A percentile compares a stretch with the other conserved stretches of the same genome.
phyloP scores from a whole-genome alignment of 352 stramenopile genomes.

The Globisporangium cylindrosporum region DNA sequence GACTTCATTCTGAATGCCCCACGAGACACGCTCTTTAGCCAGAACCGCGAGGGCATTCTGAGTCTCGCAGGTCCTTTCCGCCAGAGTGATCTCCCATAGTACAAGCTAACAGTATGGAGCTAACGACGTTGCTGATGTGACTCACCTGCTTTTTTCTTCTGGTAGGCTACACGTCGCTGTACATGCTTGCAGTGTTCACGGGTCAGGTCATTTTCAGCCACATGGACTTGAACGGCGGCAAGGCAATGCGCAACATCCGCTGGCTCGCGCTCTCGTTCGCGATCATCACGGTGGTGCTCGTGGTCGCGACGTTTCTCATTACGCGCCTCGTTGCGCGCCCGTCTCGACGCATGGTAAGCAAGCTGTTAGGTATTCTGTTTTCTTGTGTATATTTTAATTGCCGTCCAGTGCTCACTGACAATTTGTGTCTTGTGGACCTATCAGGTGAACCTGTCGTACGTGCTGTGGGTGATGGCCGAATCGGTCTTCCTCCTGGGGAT shows the following conservation, averaged over 20 bases:
- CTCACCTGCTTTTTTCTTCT: background rate
- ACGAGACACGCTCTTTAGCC: constrained; percentile 77
- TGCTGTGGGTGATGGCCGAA: constrained; percentile 75
- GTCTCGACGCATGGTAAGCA: constrained; percentile 68
- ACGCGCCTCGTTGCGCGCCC: constrained; percentile 52
- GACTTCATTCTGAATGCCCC: constrained; percentile 75
- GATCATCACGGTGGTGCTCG: constrained; percentile 36
- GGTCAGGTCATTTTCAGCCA: constrained; percentile 68
- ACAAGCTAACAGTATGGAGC: background rate
- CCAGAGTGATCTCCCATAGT: background rate
- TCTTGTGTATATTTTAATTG: background rate
- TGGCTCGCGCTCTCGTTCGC: constrained; percentile 53
- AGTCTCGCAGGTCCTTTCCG: constrained; percentile 69
- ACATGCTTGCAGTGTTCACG: constrained; percentile 70
- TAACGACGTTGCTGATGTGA: background rate
- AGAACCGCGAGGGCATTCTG: constrained; percentile 96
- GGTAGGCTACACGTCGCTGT: constrained; percentile 90
- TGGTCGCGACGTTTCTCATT: constrained; percentile 56
- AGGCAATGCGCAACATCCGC: constrained; percentile 59
- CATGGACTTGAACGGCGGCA: constrained; percentile 55
- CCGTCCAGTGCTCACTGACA: background rate
- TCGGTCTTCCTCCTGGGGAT: constrained; percentile 51
- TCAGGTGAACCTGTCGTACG: constrained; percentile 78
- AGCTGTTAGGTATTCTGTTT: background rate
- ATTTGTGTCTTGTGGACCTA: background rate